These are phyloP conservation scores for Eutrema yunnanense DNA, from an alignment of 345 rosid species.

Conservation along the genomic window DNA sequence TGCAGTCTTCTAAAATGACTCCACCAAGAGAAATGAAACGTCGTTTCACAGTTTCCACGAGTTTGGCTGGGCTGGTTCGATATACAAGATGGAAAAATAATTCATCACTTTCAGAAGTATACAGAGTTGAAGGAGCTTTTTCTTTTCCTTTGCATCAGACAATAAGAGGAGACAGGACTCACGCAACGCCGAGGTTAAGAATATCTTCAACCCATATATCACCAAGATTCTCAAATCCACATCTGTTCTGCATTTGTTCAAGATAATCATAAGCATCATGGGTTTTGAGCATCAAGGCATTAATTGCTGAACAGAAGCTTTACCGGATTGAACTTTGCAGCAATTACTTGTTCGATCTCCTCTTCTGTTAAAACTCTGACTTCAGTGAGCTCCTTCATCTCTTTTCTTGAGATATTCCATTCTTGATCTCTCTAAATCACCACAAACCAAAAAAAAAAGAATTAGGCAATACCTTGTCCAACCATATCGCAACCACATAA, in stretches of 20 bases:
- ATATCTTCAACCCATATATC: constrained; percentile 94
- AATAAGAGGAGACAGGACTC: constrained; percentile 38
- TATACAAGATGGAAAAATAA: background rate
- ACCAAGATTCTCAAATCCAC: constrained; percentile 83
- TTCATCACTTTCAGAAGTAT: constrained; percentile 11
- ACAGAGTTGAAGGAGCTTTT: background rate
- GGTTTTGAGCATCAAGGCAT: background rate
- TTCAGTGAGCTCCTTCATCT: constrained; percentile 68
- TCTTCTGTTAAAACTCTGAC: constrained; percentile 58
- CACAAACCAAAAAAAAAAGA: background rate
- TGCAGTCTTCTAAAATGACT: constrained; percentile 69
- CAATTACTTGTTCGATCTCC: constrained; percentile 58
- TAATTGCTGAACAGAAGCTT: background rate
- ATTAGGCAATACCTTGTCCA: constrained; percentile 8
- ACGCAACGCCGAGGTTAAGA: constrained; percentile 93
- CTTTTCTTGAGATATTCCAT: constrained; percentile 96
- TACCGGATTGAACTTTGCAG: constrained; percentile 79
- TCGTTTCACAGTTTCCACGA: constrained; percentile 67
- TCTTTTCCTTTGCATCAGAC: background rate
- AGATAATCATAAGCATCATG: background rate
- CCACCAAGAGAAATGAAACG: constrained; percentile 82
- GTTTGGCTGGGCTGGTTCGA: constrained; percentile 71
- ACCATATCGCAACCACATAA: background rate
- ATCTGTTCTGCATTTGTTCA: constrained; percentile 67
- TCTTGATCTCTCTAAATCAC: constrained; percentile 87